Percentiles rank a stretch among this genome's conserved stretches.
Evolutionary conservation across 2,329 filamentous ascomycete genomes (phyloP).

Genomic region (Elsinoe perseae): DNA sequence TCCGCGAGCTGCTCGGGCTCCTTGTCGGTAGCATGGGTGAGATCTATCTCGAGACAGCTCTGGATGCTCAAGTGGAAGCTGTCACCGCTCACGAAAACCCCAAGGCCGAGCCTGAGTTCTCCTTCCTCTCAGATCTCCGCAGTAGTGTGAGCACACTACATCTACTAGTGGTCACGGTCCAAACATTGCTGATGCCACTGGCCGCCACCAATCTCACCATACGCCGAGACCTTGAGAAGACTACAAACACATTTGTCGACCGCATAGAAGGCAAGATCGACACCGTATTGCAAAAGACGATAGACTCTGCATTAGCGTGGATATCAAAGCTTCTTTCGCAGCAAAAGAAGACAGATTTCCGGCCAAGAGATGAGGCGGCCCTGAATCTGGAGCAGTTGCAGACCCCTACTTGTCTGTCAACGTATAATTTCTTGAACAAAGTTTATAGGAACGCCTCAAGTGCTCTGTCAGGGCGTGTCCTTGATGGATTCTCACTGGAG

Average conservation of each 20-base stretch:
- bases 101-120: slow-evolving; percentile 80
- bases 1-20: slow-evolving; percentile 73
- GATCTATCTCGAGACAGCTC: slow-evolving; percentile 60
- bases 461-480: slow-evolving; percentile 74
- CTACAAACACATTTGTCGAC: slow-evolving; percentile 63
- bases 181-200: slow-evolving; percentile 80
- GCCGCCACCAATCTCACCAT: slow-evolving; percentile 86
- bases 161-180: slow-evolving; percentile 86
- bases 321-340: slow-evolving; percentile 61
- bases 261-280: slow-evolving; percentile 80
- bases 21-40: slow-evolving; percentile 83
- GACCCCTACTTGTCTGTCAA: slow-evolving; percentile 73
- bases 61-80: slow-evolving; percentile 64
- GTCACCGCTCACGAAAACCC: slow-evolving; percentile 64
- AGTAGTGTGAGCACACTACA: slow-evolving; percentile 82
- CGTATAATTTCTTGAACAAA: slow-evolving; percentile 66
- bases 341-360: slow-evolving; percentile 85
- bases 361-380: slow-evolving; percentile 70
- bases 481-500: slow-evolving; percentile 74
- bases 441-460: slow-evolving; percentile 55
- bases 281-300: slow-evolving; percentile 58
- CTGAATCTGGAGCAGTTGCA: slow-evolving; percentile 64
- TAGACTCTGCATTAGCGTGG: slow-evolving; percentile 70
- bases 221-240: slow-evolving; percentile 79
- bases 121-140: slow-evolving; percentile 70